Evolutionary conservation across 164 flowering plant genomes (phyloP), one percentile per base, ranked within the genome.

Genomic region (Aristolochia californica): DNA sequence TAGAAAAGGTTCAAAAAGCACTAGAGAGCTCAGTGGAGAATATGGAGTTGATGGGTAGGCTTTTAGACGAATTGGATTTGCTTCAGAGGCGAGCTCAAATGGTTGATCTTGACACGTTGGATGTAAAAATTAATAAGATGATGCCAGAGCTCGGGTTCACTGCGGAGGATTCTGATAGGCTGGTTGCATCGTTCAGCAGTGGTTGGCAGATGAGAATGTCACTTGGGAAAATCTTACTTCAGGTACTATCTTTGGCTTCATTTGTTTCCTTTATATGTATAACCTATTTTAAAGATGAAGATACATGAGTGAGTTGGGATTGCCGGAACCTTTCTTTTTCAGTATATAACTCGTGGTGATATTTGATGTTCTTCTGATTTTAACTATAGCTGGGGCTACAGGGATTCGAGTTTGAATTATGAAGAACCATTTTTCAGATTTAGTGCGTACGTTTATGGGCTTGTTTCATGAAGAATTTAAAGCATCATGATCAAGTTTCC

Each of bases 141-240:
- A 76, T 94, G 91, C 95, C 99, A 2, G 99, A 90, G 50, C 80
- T 94, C 22, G 97, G 99, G 45, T 94, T 94, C 66, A 30, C 81
- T 0, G 61, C 78, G 0, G 97, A 94, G 76, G 99, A 94, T 72
- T 64, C 83, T 0, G 99, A 94, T 71, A 75, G 96, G 71, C 62
- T 88, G 43, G 99, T 94, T 45, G 99, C 91, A 0, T 88, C 96
- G 0, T 94, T 85, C 66, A 90, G 97, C 65, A 78, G 96, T 52
- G 99, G 99, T 27, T 94, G 97, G 99, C 97, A 94, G 72, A 94
- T 94, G 99, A 94, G 99, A 73, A 94, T 94, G 85, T 85, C 97
- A 0, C 83, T 94, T 21, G 99, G 99, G 48, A 94, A 94, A 80
- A 94, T 94, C 58, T 64, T 94, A 47, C 83, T 88, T 71, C 99